These are phyloP conservation scores for Dictyostelium discoideum DNA, from an alignment of 78 protist species.

Conservation along the genomic window DNA sequence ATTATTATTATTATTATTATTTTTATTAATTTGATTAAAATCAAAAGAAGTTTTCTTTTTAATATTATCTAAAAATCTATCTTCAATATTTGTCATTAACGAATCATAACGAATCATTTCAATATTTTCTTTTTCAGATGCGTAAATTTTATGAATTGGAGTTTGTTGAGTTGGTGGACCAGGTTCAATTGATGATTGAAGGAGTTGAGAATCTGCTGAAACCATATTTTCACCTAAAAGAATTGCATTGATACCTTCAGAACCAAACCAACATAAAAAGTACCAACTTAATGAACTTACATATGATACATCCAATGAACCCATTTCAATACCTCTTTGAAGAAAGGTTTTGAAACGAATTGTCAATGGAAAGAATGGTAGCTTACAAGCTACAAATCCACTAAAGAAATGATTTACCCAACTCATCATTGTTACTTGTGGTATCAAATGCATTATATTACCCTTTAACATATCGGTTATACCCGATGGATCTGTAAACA, in stretches of 20 bases:
- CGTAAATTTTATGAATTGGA: slow-evolving; percentile 57
- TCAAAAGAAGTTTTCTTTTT: slow-evolving; percentile 3
- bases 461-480: slow-evolving; percentile 91
- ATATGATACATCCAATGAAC: slow-evolving; percentile 89
- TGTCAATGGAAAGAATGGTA: slow-evolving; percentile 90
- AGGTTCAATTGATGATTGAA: slow-evolving; percentile 14
- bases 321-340: slow-evolving; percentile 91
- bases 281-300: slow-evolving; percentile 89
- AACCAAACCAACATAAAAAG: slow-evolving; percentile 89
- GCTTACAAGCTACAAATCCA: slow-evolving; percentile 89
- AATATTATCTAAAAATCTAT: slow-evolving; percentile 28
- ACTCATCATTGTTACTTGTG: slow-evolving; percentile 88
- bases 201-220: not conserved
- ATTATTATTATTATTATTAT: not conserved
- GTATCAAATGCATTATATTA: slow-evolving; percentile 86
- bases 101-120: slow-evolving; percentile 74
- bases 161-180: slow-evolving; percentile 62
- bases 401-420: slow-evolving; percentile 90
- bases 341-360: slow-evolving; percentile 87
- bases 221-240: slow-evolving; percentile 58
- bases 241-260: slow-evolving; percentile 87
- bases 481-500: slow-evolving; percentile 79
- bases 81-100: slow-evolving; percentile 56
- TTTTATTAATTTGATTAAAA: not conserved
- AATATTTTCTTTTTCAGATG: slow-evolving; percentile 82